Base-by-base conservation (phyloP, 2,329 filamentous ascomycete genomes). In the Fusarium sarcochroum region DNA sequence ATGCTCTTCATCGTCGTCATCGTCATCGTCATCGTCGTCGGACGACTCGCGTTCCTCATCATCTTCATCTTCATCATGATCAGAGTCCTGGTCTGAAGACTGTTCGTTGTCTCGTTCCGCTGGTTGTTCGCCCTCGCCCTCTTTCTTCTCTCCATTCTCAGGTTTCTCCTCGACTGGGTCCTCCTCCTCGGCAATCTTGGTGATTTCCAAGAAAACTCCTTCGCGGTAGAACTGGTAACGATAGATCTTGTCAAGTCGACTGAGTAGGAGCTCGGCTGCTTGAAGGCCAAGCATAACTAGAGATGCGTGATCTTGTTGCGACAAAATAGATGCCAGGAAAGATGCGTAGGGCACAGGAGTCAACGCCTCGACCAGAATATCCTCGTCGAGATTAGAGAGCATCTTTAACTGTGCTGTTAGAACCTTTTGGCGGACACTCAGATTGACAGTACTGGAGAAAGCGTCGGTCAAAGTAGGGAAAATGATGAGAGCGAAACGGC, bases 191-290 rank as follows among this genome's bases (percentile, higher is more conserved):
- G 93, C 91, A 32, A 99, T 83, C 75, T 94, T 95, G 30, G 89
- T 86, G 51, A 99, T 97, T 77, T 99, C 95, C 3, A 91, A 86
- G 71, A 98, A 94, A 42, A 99, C 96, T 35, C 96, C 96, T 80
- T 99, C 97, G 1, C 96, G 92, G 76, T 99, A 97, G 72, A 99
- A 95, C 73, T 99, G 97, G 74, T 98, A 97, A 25, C 93, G 90
- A 76, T 99, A 99, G 30, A 98, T 92, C 21, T 90, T 86, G 66
- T 94, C 93, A 7, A 99, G 83, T 18, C 97, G 90, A 73, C 90
- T 91, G 62, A 98, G 86, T 1, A 99, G 86, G 7, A 99, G 84
- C 77, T 98, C 94, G 0, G 95, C 93, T 37, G 94, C 95, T 75
- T 97, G 93, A 17, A 99, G 83, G 18, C 93, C 95, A 69, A 91